phyloP scores from a whole-genome alignment of 1,284 basidiomycete genomes.

The Wallemia mellicola region DNA sequence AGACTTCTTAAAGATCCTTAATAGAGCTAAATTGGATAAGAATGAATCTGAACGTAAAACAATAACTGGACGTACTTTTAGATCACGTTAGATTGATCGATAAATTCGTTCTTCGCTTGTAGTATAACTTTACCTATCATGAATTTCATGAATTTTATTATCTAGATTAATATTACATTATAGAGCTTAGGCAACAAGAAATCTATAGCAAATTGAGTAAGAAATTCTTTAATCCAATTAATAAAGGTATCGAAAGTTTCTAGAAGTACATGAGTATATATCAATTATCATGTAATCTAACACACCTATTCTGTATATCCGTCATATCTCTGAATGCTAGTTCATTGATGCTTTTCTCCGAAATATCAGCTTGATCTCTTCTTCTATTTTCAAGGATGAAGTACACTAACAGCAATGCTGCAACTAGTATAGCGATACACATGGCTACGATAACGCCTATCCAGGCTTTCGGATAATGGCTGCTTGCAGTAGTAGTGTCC shows the following conservation, averaged over 20 bases:
- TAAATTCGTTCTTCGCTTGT: neutral
- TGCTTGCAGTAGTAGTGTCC: constrained; percentile 7
- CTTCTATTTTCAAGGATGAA: constrained; percentile 5
- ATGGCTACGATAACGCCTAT: constrained; percentile 5
- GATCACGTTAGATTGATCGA: neutral
- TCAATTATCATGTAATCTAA: neutral
- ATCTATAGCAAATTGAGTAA: neutral
- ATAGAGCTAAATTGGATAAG: constrained; percentile 76
- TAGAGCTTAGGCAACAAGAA: neutral
- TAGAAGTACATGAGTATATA: neutral
- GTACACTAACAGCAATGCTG: constrained; percentile 4
- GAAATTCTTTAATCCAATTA: neutral
- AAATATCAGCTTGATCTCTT: constrained; percentile 1
- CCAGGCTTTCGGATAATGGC: constrained; percentile 11
- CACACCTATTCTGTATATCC: constrained; percentile 4
- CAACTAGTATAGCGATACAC: constrained; percentile 2
- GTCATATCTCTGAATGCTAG: constrained; percentile 5
- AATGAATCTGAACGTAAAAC: neutral
- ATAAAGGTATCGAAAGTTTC: neutral
- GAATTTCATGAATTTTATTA: no score
- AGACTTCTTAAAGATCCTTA: constrained; percentile 92
- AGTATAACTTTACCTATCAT: neutral
- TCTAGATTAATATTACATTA: neutral
- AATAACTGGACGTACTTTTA: neutral
- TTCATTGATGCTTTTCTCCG: constrained; percentile 2